Percentiles rank a stretch among this genome's conserved stretches.
phyloP scores from a whole-genome alignment of 2,329 filamentous ascomycete species.

The Fusarium acutatum region DNA sequence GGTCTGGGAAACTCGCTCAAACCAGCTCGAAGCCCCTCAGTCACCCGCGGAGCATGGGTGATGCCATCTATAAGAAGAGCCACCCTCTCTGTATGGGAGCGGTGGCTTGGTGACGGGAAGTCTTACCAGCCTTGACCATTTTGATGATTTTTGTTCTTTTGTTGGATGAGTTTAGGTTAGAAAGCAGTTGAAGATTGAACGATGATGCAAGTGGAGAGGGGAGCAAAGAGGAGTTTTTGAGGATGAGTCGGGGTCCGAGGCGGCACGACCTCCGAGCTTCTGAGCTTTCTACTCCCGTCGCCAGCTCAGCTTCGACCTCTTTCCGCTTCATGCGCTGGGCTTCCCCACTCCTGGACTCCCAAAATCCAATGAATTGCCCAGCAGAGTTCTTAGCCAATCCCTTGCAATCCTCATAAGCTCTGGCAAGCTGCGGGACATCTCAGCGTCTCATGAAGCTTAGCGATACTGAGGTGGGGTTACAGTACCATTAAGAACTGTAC shows the following conservation, averaged over 20 bases:
- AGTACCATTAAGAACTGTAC: neutral
- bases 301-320: slow-evolving; percentile 14
- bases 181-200: slow-evolving; percentile 30
- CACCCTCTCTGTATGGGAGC: slow-evolving; percentile 16
- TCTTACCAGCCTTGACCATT: slow-evolving; percentile 98
- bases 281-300: slow-evolving; percentile 8
- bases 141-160: slow-evolving; percentile 60
- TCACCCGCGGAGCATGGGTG: slow-evolving; percentile 19
- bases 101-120: neutral
- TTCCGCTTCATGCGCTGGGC: neutral
- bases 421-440: slow-evolving; percentile 25
- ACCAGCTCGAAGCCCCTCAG: slow-evolving; percentile 55
- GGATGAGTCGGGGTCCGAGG: slow-evolving; percentile 36
- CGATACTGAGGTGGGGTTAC: slow-evolving; percentile 29
- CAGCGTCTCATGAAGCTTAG: slow-evolving; percentile 14
- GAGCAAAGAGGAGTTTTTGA: slow-evolving; percentile 40
- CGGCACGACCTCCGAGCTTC: slow-evolving; percentile 21
- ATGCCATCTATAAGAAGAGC: slow-evolving; percentile 40
- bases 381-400: slow-evolving; percentile 22
- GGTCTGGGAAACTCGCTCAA: slow-evolving; percentile 66
- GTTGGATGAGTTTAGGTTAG: slow-evolving; percentile 12
- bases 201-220: slow-evolving; percentile 39
- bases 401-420: slow-evolving; percentile 9
- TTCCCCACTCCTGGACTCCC: neutral
- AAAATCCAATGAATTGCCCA: neutral